Conservation (phyloP, 2,329 filamentous ascomycete species). For the Diaporthe destruens region DNA sequence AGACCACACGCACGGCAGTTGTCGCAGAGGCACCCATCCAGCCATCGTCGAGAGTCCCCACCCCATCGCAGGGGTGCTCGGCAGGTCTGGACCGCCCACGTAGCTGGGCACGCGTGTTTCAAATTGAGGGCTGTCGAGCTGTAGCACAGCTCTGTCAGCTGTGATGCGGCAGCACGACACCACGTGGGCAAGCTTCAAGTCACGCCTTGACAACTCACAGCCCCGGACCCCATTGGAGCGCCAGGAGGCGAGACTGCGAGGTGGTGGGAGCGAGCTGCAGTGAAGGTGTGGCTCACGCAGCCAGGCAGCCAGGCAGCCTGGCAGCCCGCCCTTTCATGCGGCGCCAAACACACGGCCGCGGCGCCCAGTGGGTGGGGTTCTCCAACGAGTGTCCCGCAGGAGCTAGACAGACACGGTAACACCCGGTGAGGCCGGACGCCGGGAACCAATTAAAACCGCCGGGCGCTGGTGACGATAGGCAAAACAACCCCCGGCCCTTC, state of each 20-base stretch:
- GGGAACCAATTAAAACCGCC: constrained; percentile 20
- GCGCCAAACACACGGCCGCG: constrained; percentile 9
- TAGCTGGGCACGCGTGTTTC: constrained; percentile 38
- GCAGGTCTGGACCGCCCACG: constrained; percentile 37
- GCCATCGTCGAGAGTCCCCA: constrained; percentile 26
- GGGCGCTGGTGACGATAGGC: constrained; percentile 6
- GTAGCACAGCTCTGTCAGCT: constrained; percentile 36
- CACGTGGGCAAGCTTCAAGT: constrained; percentile 23
- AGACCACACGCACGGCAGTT: constrained; percentile 35
- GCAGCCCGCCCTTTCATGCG: constrained; percentile 14
- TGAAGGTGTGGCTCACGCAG: constrained; percentile 11
- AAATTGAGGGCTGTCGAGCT: constrained; percentile 34
- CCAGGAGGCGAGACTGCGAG: background rate
- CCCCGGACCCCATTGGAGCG: constrained; percentile 13
- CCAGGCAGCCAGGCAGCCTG: too few relatives aligned
- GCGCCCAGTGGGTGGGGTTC: constrained; percentile 7
- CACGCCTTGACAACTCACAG: constrained; percentile 18
- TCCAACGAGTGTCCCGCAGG: constrained; percentile 20
- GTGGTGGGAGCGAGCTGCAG: constrained; percentile 4
- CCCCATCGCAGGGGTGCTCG: constrained; percentile 20
- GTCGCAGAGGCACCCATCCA: constrained; percentile 24
- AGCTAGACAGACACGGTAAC: too few relatives aligned
- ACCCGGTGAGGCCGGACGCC: constrained; percentile 12
- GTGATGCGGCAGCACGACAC: constrained; percentile 32
- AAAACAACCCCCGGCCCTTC: constrained; percentile 4